Percentiles rank a stretch among this genome's conserved stretches.
Conservation (phyloP, 306 rosid species). For the Potentilla sterilis region DNA sequence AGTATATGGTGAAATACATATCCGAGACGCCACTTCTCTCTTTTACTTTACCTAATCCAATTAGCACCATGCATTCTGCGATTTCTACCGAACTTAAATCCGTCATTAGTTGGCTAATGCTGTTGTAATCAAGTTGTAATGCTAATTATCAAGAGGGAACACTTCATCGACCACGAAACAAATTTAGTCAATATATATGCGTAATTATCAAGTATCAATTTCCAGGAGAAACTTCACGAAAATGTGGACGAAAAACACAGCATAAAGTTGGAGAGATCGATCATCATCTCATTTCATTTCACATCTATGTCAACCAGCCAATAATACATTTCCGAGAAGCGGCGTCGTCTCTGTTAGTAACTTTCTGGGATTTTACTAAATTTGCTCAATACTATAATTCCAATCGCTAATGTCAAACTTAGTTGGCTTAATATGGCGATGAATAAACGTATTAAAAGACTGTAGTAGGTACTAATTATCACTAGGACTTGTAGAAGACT, state of each 20-base stretch:
- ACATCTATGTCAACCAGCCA: neutral
- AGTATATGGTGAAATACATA: neutral
- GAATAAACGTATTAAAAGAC: neutral
- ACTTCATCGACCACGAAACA: neutral
- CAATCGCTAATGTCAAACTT: neutral
- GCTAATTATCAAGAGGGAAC: neutral
- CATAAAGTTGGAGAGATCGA: neutral
- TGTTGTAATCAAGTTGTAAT: neutral
- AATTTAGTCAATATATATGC: neutral
- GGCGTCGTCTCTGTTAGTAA: neutral
- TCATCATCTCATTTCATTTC: neutral
- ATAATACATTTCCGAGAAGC: conserved; percentile 7
- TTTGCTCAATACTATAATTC: neutral
- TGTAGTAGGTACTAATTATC: conserved; percentile 1
- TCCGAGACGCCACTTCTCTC: conserved; percentile 34
- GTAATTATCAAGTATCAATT: neutral
- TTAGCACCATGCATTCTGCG: neutral
- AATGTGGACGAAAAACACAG: neutral
- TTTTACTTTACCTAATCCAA: conserved; percentile 11
- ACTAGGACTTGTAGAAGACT: conserved; percentile 1
- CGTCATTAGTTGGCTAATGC: conserved; percentile 8
- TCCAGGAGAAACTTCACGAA: neutral
- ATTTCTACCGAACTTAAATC: neutral
- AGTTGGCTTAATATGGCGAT: neutral
- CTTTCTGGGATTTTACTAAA: neutral